Percentiles rank a stretch among this genome's conserved stretches.
These are phyloP conservation scores for Hypericum perforatum DNA, from an alignment of 345 rosid species.

Conservation along the genomic window DNA sequence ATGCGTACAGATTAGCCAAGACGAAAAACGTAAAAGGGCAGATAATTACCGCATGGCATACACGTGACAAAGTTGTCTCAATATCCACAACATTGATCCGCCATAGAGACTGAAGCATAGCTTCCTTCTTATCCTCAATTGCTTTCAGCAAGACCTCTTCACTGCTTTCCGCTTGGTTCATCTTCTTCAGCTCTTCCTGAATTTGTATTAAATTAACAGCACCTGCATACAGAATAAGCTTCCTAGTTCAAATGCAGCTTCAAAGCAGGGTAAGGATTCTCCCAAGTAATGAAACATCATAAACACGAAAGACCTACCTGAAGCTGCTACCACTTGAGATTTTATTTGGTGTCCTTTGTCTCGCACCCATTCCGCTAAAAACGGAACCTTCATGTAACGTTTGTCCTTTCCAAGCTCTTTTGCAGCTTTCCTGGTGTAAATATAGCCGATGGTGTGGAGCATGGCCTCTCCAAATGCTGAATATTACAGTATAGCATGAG, in stretches of 20 bases:
- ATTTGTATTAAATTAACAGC: slow-evolving; percentile 73
- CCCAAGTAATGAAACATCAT: neutral
- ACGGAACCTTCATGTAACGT: slow-evolving; percentile 81
- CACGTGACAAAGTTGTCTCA: slow-evolving; percentile 73
- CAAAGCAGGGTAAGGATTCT: neutral
- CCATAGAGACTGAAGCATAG: slow-evolving; percentile 92
- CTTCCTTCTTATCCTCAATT: slow-evolving; percentile 62
- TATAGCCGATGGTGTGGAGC: slow-evolving; percentile 89
- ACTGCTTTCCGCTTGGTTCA: slow-evolving; percentile 49
- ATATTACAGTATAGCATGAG: neutral
- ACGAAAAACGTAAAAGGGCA: slow-evolving; percentile 3
- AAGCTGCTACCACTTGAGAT: slow-evolving; percentile 96
- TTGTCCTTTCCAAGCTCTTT: slow-evolving; percentile 84
- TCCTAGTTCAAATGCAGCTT: slow-evolving; percentile 1
- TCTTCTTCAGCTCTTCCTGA: slow-evolving; percentile 72
- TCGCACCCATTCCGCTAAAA: slow-evolving; percentile 97
- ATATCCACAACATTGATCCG: slow-evolving; percentile 87
- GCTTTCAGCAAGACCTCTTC: slow-evolving; percentile 66
- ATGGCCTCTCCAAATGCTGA: slow-evolving; percentile 97
- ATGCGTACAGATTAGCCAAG: neutral
- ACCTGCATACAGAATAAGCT: slow-evolving; percentile 29
- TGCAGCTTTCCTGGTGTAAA: slow-evolving; percentile 84
- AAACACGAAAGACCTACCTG: slow-evolving; percentile 38
- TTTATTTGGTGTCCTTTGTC: slow-evolving; percentile 85
- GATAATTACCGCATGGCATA: slow-evolving; percentile 64